Base-by-base conservation (phyloP, 179 eudicot species). In the Beta macrorhiza region DNA sequence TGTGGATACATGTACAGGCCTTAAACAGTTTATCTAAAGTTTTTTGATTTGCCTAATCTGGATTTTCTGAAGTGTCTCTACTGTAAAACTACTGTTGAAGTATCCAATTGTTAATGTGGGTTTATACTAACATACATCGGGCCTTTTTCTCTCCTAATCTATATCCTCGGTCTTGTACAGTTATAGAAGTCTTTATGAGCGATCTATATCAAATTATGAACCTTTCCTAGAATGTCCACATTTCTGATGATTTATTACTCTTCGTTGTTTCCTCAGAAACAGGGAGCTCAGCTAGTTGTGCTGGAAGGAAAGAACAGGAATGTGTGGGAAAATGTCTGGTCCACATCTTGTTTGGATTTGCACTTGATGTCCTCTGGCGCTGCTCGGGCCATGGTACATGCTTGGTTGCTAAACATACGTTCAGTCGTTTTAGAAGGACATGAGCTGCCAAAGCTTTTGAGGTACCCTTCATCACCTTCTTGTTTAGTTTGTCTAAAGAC, bases 361-460 rank as follows among this genome's bases (percentile, higher is more conserved):
- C 99, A 95, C 86, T 88, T 95, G 82, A 95, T 95, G 99, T 95
- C 99, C 64, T 93, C 99, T 44, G 99, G 99, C 58, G 99, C 99
- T 76, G 99, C 99, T 53, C 88, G 91, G 5, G 98, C 99, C 53
- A 93, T 95, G 98, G 98, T 95, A 71, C 96, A 93, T 81, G 92
- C 97, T 75, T 95, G 98, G 99, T 79, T 95, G 84, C 93, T 95
- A 32, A 87, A 89, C 74, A 91, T 95, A 68, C 91, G 89, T 78
- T 87, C 97, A 32, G 82, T 89, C 32, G 91, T 95, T 37, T 90
- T 82, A 74, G 87, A 92, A 84, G 99, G 99, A 79, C 97, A 87
- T 44, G 91, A 95, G 87, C 88, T 93, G 79, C 99, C 99, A 78
- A 88, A 90, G 67, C 91, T 91, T 79, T 84, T 95, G 64, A 93